Percentiles rank a stretch among this genome's conserved stretches.
Conservation (phyloP, 768 basidiomycete species). For the Pleurotus salmoneostramineus region DNA sequence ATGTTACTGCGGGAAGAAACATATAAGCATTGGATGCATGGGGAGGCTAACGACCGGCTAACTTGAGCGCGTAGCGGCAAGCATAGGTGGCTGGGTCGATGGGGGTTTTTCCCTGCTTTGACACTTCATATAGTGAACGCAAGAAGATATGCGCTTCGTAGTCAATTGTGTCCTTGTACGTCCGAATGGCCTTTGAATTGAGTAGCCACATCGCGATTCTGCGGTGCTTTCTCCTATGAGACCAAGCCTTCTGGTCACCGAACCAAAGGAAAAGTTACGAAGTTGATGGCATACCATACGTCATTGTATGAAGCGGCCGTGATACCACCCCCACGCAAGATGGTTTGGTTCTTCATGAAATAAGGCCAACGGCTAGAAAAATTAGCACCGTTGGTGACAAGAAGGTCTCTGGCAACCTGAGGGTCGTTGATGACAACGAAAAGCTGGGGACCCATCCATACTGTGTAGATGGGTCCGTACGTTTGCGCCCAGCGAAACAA, state of each 20-base stretch:
- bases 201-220: constrained; percentile 18
- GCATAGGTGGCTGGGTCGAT: constrained; percentile 17
- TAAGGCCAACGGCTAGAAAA: constrained; percentile 21
- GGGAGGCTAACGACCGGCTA: background rate
- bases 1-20: constrained; percentile 17
- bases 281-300: constrained; percentile 16
- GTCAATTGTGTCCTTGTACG: constrained; percentile 13
- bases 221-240: constrained; percentile 19
- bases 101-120: constrained; percentile 11
- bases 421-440: constrained; percentile 21
- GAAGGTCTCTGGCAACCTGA: constrained; percentile 17
- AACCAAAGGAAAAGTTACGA: background rate
- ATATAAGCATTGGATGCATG: background rate
- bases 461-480: constrained; percentile 18
- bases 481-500: constrained; percentile 17
- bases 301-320: constrained; percentile 19
- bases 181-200: constrained; percentile 13
- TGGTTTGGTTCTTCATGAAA: constrained; percentile 22
- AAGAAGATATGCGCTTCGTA: constrained; percentile 15
- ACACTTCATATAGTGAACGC: constrained; percentile 13
- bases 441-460: constrained; percentile 23
- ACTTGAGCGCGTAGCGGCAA: constrained; percentile 19
- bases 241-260: background rate
- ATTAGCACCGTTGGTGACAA: constrained; percentile 18
- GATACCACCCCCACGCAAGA: constrained; percentile 19